These are phyloP conservation scores for Magnusiomyces sp. DNA, from an alignment of 1,139 yeast species.

Conservation along the genomic window DNA sequence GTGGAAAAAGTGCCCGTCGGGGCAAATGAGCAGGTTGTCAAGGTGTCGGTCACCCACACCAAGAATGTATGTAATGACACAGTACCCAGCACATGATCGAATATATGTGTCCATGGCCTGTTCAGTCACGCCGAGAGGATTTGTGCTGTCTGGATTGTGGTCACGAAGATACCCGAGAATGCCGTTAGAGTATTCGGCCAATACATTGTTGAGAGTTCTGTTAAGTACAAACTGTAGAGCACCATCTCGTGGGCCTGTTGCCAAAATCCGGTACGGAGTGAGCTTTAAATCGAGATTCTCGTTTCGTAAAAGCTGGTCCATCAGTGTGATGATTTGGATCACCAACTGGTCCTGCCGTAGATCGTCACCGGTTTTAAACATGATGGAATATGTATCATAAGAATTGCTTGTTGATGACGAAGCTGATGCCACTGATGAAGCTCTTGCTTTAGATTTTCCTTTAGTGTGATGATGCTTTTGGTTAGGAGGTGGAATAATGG, in stretches of 20 bases:
- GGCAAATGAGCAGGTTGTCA: constrained; percentile 68
- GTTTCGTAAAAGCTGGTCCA: constrained; percentile 82
- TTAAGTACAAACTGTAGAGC: constrained; percentile 89
- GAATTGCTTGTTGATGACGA: constrained; percentile 22
- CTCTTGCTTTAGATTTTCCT: too few relatives aligned
- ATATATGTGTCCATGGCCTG: constrained; percentile 89
- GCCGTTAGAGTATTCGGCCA: constrained; percentile 59
- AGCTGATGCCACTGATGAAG: background rate
- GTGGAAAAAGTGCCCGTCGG: constrained; percentile 82
- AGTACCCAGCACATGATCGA: constrained; percentile 93
- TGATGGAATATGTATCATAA: constrained; percentile 61
- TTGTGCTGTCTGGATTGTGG: constrained; percentile 52
- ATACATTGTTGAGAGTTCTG: constrained; percentile 75
- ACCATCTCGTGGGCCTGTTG: constrained; percentile 87
- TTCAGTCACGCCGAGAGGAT: constrained; percentile 65
- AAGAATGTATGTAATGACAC: constrained; percentile 86
- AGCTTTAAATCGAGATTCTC: constrained; percentile 84
- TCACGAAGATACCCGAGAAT: constrained; percentile 61
- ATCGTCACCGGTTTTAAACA: constrained; percentile 96
- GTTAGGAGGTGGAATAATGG: background rate
- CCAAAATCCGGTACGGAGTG: constrained; percentile 83
- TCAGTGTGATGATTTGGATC: constrained; percentile 79
- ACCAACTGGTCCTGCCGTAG: constrained; percentile 93
- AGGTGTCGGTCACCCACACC: constrained; percentile 98
- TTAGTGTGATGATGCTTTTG: background rate